Conservation (phyloP, 73 alveolate genomes). For the Paraurostyla sp. region DNA sequence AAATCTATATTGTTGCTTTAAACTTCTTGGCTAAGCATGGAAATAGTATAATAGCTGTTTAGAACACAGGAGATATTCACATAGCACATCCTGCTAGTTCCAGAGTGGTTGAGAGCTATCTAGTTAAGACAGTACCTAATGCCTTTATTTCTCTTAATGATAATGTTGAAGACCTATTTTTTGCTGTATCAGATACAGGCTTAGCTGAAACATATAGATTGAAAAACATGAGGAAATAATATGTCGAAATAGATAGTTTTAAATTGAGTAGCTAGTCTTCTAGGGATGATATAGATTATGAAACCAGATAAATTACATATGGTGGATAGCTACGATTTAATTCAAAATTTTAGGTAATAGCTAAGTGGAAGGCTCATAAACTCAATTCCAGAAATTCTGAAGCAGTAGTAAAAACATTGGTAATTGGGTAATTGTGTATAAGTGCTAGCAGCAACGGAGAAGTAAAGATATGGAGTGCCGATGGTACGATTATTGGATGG, state of each 20-base stretch:
- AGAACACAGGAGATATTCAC: constrained; percentile 44
- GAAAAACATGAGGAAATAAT: neutral
- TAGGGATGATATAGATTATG: neutral
- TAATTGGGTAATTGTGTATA: neutral
- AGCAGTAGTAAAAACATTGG: neutral
- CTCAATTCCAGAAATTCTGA: neutral
- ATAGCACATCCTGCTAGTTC: constrained; percentile 47
- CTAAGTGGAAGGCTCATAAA: constrained; percentile 31
- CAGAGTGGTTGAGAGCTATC: neutral
- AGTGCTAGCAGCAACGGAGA: constrained; percentile 24
- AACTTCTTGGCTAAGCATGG: neutral
- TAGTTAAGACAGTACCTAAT: neutral
- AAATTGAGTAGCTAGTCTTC: neutral
- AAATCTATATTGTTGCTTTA: constrained; percentile 32
- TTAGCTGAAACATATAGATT: constrained; percentile 4
- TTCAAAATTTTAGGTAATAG: neutral
- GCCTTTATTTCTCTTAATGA: neutral
- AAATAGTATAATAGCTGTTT: neutral
- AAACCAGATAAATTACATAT: neutral
- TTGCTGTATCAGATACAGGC: neutral
- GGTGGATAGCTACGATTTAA: neutral
- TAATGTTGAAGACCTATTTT: neutral
- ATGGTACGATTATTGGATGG: neutral
- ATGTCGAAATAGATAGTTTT: neutral
- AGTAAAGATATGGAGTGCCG: constrained; percentile 32